Conservation (phyloP, 2,329 filamentous ascomycete genomes). For the Talaromyces piceae region DNA sequence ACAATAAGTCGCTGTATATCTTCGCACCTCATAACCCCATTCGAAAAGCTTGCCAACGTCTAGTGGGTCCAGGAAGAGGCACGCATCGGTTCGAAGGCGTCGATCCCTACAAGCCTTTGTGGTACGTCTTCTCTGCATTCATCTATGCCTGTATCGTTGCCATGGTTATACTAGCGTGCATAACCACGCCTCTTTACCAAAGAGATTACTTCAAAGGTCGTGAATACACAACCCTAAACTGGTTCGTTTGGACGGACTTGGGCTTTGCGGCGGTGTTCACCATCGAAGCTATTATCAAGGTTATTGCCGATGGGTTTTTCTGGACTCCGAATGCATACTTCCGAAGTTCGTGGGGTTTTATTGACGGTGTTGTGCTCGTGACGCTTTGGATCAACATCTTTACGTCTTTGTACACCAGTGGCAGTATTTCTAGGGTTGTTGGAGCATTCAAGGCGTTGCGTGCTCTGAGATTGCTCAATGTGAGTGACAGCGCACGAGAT, state of each 20-base stretch:
- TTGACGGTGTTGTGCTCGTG: slow-evolving; percentile 82
- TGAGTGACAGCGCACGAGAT: slow-evolving; percentile 90
- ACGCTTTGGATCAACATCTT: slow-evolving; percentile 94
- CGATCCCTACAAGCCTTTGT: slow-evolving; percentile 78
- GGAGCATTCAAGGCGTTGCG: slow-evolving; percentile 95
- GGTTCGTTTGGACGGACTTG: slow-evolving; percentile 93
- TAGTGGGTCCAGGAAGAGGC: slow-evolving; percentile 87
- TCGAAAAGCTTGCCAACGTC: slow-evolving; percentile 72
- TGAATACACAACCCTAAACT: slow-evolving; percentile 59
- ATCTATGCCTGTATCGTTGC: slow-evolving; percentile 90
- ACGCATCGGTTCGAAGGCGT: slow-evolving; percentile 81
- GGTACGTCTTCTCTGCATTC: slow-evolving; percentile 89
- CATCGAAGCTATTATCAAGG: slow-evolving; percentile 79
- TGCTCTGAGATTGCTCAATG: slow-evolving; percentile 83
- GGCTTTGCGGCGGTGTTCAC: slow-evolving; percentile 84
- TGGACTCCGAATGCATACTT: slow-evolving; percentile 98
- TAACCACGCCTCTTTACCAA: slow-evolving; percentile 92
- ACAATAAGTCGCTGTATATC: slow-evolving; percentile 86
- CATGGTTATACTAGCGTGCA: slow-evolving; percentile 94
- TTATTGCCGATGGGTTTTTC: slow-evolving; percentile 89
- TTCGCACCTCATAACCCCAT: slow-evolving; percentile 73
- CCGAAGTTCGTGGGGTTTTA: slow-evolving; percentile 91
- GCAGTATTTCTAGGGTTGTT: slow-evolving; percentile 78
- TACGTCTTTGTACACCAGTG: slow-evolving; percentile 73
- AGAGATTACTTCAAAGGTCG: slow-evolving; percentile 68